Evolutionary conservation across 352 stramenopile species (phyloP).

Genomic region (Globisporangium recalcitrans): DNA sequence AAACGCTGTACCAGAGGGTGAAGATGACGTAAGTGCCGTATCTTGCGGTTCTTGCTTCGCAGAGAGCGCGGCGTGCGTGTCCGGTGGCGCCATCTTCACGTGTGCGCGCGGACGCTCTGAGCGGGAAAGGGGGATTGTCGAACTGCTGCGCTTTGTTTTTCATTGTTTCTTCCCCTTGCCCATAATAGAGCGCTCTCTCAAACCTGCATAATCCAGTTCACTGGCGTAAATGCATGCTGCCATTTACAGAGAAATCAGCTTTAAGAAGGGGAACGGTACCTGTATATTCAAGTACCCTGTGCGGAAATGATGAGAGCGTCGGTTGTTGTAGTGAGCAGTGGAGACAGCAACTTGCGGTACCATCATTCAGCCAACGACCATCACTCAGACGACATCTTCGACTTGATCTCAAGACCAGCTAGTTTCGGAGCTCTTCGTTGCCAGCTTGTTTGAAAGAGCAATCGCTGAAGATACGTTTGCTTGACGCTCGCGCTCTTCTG

Average conservation of each 20-base stretch:
- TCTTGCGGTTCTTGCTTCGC: neutral
- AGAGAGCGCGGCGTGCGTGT: neutral
- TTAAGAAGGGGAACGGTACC: no score
- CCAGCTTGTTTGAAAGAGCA: neutral
- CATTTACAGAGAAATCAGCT: no score
- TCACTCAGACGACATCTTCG: conserved; percentile 9
- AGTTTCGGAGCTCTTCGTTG: neutral
- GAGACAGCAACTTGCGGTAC: conserved; percentile 20
- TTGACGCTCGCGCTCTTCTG: neutral
- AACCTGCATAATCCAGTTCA: neutral
- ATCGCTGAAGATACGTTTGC: neutral
- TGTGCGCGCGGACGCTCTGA: neutral
- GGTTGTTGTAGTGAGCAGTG: conserved; percentile 4
- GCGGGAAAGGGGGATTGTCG: conserved; percentile 3
- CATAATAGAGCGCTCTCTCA: conserved; percentile 5
- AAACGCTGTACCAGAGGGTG: neutral
- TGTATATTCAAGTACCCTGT: conserved; percentile 2
- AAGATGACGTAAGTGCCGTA: no score
- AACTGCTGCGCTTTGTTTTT: conserved; percentile 4
- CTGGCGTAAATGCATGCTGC: neutral
- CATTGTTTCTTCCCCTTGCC: conserved; percentile 1
- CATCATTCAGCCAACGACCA: conserved; percentile 16
- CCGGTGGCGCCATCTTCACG: neutral
- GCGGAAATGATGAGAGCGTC: neutral
- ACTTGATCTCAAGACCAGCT: no score